Evolutionary conservation across 1,284 basidiomycete species (phyloP).

Genomic region (Pseudozyma tsukubaensis): DNA sequence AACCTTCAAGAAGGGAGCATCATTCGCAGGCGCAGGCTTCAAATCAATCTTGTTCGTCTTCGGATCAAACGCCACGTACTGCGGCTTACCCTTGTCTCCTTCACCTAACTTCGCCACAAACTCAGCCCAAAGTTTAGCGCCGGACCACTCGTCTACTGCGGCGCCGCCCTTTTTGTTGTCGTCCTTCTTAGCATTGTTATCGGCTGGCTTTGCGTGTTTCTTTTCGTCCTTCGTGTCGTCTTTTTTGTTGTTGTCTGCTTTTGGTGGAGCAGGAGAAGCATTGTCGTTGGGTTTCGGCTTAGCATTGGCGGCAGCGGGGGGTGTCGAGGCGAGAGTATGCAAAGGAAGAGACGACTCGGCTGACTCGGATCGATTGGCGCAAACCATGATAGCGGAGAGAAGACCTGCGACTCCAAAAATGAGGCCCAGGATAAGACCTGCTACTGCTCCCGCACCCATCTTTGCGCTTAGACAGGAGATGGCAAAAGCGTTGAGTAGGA

Average conservation of each 20-base stretch:
- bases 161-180: neutral
- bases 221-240: neutral
- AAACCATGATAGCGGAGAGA: slow-evolving; percentile 27
- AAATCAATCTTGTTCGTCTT: slow-evolving; percentile 33
- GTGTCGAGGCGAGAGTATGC: slow-evolving; percentile 17
- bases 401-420: slow-evolving; percentile 24
- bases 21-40: slow-evolving; percentile 20
- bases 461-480: neutral
- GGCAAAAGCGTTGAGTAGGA: neutral
- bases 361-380: slow-evolving; percentile 27
- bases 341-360: slow-evolving; percentile 17
- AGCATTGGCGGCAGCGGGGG: slow-evolving; percentile 4
- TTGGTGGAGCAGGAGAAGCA: neutral
- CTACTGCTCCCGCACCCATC: slow-evolving; percentile 35
- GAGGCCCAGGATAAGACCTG: slow-evolving; percentile 31
- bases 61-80: slow-evolving; percentile 39
- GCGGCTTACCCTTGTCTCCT: neutral
- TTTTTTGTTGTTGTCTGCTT: neutral
- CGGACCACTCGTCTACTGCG: slow-evolving; percentile 21
- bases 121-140: slow-evolving; percentile 28
- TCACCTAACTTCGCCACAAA: slow-evolving; percentile 17
- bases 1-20: slow-evolving; percentile 31
- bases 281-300: neutral
- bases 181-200: slow-evolving; percentile 7
- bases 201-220: neutral